Conservation (phyloP, 768 basidiomycete species). For the Termitomyces eurrhizus region DNA sequence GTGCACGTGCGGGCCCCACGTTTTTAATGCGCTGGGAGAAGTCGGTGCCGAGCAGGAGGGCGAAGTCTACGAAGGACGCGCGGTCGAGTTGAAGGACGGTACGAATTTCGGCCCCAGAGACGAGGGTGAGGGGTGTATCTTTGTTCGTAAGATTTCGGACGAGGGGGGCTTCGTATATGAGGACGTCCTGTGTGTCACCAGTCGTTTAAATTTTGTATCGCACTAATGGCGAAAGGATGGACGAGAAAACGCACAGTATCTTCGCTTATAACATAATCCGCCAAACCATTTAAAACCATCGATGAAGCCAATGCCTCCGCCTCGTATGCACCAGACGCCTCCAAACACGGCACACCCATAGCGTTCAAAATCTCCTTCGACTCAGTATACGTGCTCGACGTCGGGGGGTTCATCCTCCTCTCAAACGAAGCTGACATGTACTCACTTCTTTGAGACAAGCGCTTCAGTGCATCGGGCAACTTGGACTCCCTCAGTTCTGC, state of each 20-base stretch:
- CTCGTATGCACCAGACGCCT: constrained; percentile 66
- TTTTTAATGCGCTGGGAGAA: constrained; percentile 83
- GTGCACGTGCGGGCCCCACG: constrained; percentile 74
- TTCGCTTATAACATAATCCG: constrained; percentile 89
- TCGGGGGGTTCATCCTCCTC: constrained; percentile 59
- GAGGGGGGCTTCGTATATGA: constrained; percentile 79
- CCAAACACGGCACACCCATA: constrained; percentile 82
- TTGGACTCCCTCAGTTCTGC: not conserved
- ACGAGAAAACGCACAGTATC: constrained; percentile 61
- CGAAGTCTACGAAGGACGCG: constrained; percentile 74
- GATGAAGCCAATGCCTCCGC: constrained; percentile 85
- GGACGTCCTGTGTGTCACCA: constrained; percentile 55
- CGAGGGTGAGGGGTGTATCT: constrained; percentile 52
- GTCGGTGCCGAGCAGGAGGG: constrained; percentile 85
- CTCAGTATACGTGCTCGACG: constrained; percentile 62
- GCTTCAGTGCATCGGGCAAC: constrained; percentile 5
- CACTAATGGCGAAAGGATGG: not conserved
- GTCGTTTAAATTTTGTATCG: constrained; percentile 3
- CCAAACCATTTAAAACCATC: constrained; percentile 67
- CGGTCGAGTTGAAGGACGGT: constrained; percentile 51
- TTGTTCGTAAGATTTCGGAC: constrained; percentile 71
- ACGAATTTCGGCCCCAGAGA: constrained; percentile 65
- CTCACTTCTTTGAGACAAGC: constrained; percentile 42
- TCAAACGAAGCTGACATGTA: constrained; percentile 62
- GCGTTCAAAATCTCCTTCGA: constrained; percentile 63